Evolutionary conservation across 805 yeast genomes (phyloP).

Genomic region (Ogataea chonburiensis): DNA sequence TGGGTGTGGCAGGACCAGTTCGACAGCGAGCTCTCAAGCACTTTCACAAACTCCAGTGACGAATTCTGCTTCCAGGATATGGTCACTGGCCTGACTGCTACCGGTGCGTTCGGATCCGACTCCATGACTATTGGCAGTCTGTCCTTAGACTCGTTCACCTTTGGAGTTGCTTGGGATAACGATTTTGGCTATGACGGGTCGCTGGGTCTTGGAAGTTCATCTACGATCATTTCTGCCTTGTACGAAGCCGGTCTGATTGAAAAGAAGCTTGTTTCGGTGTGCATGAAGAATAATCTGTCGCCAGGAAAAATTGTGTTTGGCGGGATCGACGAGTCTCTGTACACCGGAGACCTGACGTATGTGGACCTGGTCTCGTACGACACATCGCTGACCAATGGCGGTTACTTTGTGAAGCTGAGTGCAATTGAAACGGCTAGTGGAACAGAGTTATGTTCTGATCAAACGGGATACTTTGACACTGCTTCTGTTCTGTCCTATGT

Average conservation of each 20-base stretch:
- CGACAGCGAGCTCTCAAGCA: conserved; percentile 11
- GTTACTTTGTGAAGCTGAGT: conserved; percentile 20
- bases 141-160: conserved; percentile 12
- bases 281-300: conserved; percentile 23
- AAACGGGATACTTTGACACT: conserved; percentile 49
- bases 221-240: conserved; percentile 24
- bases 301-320: conserved; percentile 34
- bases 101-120: conserved; percentile 25
- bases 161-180: conserved; percentile 26
- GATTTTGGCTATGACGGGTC: conserved; percentile 16
- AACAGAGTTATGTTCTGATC: conserved; percentile 8
- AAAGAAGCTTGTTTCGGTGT: conserved; percentile 30
- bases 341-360: conserved; percentile 24
- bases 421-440: conserved; percentile 17
- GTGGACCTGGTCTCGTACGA: conserved; percentile 13
- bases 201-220: conserved; percentile 23
- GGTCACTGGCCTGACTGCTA: conserved; percentile 12
- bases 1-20: conserved; percentile 28
- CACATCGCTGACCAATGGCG: conserved; percentile 13
- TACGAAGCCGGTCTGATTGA: conserved; percentile 30
- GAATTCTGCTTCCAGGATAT: conserved; percentile 15
- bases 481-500: conserved; percentile 53
- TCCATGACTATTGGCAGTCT: conserved; percentile 13
- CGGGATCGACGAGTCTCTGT: conserved; percentile 32
- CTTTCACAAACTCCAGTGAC: conserved; percentile 11